A percentile compares a stretch with the other conserved stretches of the same genome.
Conservation (phyloP, 495 filamentous ascomycete species). For the Parmelia sp. region DNA sequence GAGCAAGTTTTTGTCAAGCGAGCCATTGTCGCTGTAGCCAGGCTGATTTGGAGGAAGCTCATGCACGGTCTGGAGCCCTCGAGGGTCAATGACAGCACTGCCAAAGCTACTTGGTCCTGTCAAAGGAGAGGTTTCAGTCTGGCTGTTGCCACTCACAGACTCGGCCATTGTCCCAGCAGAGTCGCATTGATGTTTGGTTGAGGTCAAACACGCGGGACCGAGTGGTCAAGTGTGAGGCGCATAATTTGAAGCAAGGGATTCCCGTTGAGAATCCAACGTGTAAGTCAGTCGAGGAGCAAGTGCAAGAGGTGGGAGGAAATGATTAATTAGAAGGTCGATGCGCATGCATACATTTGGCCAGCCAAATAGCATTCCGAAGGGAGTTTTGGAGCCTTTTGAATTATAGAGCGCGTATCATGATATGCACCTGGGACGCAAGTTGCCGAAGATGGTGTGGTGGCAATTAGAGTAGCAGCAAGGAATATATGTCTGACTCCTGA, state of each 20-base stretch:
- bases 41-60: slow-evolving; percentile 18
- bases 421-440: slow-evolving; percentile 18
- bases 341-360: slow-evolving; percentile 13
- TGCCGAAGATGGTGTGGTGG: slow-evolving; percentile 13
- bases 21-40: slow-evolving; percentile 9
- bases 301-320: not conserved
- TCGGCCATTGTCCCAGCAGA: slow-evolving; percentile 9
- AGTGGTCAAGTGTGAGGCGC: slow-evolving; percentile 10
- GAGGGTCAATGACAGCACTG: slow-evolving; percentile 12
- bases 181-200: not conserved
- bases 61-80: slow-evolving; percentile 22
- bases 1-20: slow-evolving; percentile 1
- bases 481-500: not conserved
- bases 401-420: slow-evolving; percentile 24
- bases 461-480: not conserved
- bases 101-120: slow-evolving; percentile 19
- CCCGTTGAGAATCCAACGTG: not conserved
- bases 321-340: slow-evolving; percentile 8
- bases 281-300: not conserved
- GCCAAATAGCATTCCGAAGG: slow-evolving; percentile 15
- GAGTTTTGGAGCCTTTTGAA: slow-evolving; percentile 15
- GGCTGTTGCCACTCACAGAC: slow-evolving; percentile 16
- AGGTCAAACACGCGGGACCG: slow-evolving; percentile 7
- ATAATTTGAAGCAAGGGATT: not conserved
- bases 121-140: slow-evolving; percentile 19